These are phyloP conservation scores for Prasinococcaceae sp. DNA, from an alignment of 139 green algal species.

Conservation along the genomic window DNA sequence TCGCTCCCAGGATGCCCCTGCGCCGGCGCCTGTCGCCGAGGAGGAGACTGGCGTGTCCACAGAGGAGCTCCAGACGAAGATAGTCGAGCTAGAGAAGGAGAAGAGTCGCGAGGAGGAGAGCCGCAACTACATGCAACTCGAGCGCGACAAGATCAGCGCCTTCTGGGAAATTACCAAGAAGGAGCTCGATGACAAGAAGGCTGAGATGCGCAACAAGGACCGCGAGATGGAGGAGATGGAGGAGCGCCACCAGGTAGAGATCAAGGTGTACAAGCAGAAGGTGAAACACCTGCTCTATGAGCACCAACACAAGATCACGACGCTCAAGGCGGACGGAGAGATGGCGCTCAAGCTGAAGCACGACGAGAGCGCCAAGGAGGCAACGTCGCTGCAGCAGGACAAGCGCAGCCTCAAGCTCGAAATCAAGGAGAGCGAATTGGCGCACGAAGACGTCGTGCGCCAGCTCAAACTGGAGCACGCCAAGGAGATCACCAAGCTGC, in stretches of 20 bases:
- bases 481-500: conserved; percentile 77
- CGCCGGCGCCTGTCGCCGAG: too few relatives aligned
- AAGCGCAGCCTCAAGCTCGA: conserved; percentile 62
- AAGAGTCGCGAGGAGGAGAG: conserved; percentile 77
- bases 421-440: conserved; percentile 53
- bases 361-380: conserved; percentile 43
- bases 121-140: conserved; percentile 82
- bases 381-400: too few relatives aligned
- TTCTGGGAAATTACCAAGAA: conserved; percentile 74
- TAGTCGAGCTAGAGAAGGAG: conserved; percentile 56
- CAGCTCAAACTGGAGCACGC: conserved; percentile 65
- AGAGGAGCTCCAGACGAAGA: conserved; percentile 63
- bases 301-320: conserved; percentile 71
- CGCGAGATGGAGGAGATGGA: conserved; percentile 76
- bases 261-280: conserved; percentile 88
- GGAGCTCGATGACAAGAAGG: conserved; percentile 59
- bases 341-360: conserved; percentile 53
- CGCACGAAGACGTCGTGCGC: conserved; percentile 55
- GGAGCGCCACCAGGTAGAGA: conserved; percentile 69
- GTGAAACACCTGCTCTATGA: conserved; percentile 91
- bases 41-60: conserved; percentile 47
- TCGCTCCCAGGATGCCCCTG: too few relatives aligned
- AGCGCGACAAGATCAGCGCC: conserved; percentile 84
- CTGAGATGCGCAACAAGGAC: conserved; percentile 72
- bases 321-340: conserved; percentile 69